Evolutionary conservation across 129 eudicot genomes (phyloP).

Genomic region (Arctium lappa): DNA sequence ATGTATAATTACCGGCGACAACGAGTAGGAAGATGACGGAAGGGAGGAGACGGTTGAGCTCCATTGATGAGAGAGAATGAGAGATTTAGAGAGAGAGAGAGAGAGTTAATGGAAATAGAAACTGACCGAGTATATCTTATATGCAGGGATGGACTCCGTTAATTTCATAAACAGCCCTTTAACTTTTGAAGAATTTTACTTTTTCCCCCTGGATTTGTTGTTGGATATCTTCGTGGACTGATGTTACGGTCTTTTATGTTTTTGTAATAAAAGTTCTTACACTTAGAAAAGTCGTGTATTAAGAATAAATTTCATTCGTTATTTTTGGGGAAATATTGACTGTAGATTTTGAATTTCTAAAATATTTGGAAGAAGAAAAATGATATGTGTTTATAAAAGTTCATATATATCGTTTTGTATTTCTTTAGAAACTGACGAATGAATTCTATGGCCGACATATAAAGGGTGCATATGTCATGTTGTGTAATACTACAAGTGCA

Average conservation of each 20-base stretch:
- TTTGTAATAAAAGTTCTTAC: no score
- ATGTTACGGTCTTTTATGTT: no score
- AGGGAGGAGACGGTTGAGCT: slow-evolving; percentile 19
- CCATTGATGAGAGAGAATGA: slow-evolving; percentile 30
- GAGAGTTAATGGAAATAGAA: slow-evolving; percentile 11
- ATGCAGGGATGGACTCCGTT: slow-evolving; percentile 3
- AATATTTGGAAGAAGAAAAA: not conserved
- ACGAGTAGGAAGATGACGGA: slow-evolving; percentile 14
- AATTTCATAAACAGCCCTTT: not conserved
- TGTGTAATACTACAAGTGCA: not conserved
- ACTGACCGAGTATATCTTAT: slow-evolving; percentile 3
- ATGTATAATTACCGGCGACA: slow-evolving; percentile 32
- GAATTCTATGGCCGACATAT: not conserved
- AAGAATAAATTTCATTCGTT: not conserved
- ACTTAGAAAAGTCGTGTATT: no score
- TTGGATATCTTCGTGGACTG: not conserved
- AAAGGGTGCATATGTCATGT: not conserved
- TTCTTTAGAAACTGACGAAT: not conserved
- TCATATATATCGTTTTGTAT: no score
- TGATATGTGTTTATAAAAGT: not conserved
- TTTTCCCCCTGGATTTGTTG: not conserved
- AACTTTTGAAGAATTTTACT: not conserved
- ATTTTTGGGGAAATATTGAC: not conserved
- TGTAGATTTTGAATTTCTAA: not conserved
- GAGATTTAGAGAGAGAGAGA: not conserved